These are phyloP conservation scores for Microstegium vimineum DNA, from an alignment of 176 grass and related monocot species.

Conservation along the genomic window DNA sequence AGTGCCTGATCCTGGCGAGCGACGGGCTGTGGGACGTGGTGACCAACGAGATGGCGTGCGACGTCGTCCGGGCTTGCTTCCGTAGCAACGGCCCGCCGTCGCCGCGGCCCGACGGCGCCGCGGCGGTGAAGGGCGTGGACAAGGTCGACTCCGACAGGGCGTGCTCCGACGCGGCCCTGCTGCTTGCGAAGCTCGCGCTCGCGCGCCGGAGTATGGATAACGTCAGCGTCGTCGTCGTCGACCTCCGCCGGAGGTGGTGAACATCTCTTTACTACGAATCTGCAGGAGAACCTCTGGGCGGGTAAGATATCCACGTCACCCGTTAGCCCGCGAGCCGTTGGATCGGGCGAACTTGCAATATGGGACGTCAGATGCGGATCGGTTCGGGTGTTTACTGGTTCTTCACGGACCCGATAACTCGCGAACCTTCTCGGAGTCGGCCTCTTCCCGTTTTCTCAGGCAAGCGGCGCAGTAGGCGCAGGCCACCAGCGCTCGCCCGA, in stretches of 20 bases:
- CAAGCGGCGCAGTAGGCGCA: too few species aligned
- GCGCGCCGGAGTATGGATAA: slow-evolving; percentile 51
- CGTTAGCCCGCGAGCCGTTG: too few species aligned
- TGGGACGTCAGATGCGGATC: too few species aligned
- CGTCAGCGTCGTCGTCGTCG: slow-evolving; percentile 66
- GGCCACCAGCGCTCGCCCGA: too few species aligned
- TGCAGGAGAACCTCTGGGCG: too few species aligned
- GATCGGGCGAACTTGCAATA: too few species aligned
- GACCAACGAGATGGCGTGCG: slow-evolving; percentile 56
- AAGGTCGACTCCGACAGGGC: slow-evolving; percentile 30
- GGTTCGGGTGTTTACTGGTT: too few species aligned
- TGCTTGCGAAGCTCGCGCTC: slow-evolving; percentile 62
- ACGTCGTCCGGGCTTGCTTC: slow-evolving; percentile 41
- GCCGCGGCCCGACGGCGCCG: background rate
- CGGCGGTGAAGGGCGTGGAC: slow-evolving; percentile 21
- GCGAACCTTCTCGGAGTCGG: too few species aligned
- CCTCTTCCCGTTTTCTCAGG: too few species aligned
- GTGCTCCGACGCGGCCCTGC: slow-evolving; percentile 47
- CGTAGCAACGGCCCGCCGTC: slow-evolving; percentile 20
- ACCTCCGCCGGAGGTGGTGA: slow-evolving; percentile 35
- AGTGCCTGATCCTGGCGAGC: slow-evolving; percentile 69
- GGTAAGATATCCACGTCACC: too few species aligned
- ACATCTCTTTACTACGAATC: too few species aligned
- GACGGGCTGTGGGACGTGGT: slow-evolving; percentile 75
- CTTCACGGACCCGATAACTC: too few species aligned